Conservation (phyloP, 768 basidiomycete species). For the Leucocoprinus sp. region DNA sequence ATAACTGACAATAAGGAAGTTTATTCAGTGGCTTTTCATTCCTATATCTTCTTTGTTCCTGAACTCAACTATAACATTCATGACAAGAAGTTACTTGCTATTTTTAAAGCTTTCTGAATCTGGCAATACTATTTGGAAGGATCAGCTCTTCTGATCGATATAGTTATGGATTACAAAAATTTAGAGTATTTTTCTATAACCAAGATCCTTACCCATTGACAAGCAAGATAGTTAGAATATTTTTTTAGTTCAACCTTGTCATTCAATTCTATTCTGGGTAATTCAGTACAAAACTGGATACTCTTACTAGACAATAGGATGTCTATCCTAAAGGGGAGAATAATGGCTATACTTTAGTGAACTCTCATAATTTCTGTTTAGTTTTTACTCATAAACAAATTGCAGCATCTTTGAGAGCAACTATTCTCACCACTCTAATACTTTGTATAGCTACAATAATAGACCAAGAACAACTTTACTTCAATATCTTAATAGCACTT, state of each 20-base stretch:
- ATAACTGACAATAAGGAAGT: conserved; percentile 14
- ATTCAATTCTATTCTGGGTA: neutral
- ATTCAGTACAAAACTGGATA: too few relatives aligned
- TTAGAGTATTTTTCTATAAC: conserved; percentile 21
- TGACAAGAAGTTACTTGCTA: conserved; percentile 16
- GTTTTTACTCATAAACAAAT: neutral
- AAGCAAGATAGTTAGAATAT: neutral
- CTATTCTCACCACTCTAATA: too few relatives aligned
- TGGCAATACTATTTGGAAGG: conserved; percentile 6
- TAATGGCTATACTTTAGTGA: too few relatives aligned
- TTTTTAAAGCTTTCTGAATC: too few relatives aligned
- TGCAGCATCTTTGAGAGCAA: too few relatives aligned
- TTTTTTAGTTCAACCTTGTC: too few relatives aligned
- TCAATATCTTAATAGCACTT: neutral
- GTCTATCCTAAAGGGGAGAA: too few relatives aligned
- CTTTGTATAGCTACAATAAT: too few relatives aligned
- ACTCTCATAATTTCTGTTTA: too few relatives aligned
- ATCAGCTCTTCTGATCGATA: conserved; percentile 1
- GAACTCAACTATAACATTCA: conserved; percentile 43
- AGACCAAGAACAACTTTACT: neutral
- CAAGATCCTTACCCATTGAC: neutral
- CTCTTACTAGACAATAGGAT: too few relatives aligned
- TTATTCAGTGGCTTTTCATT: conserved; percentile 33
- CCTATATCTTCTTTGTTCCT: conserved; percentile 18
- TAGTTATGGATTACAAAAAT: conserved; percentile 16